phyloP scores from a whole-genome alignment of 805 yeast species.

The Candida suzukii region DNA sequence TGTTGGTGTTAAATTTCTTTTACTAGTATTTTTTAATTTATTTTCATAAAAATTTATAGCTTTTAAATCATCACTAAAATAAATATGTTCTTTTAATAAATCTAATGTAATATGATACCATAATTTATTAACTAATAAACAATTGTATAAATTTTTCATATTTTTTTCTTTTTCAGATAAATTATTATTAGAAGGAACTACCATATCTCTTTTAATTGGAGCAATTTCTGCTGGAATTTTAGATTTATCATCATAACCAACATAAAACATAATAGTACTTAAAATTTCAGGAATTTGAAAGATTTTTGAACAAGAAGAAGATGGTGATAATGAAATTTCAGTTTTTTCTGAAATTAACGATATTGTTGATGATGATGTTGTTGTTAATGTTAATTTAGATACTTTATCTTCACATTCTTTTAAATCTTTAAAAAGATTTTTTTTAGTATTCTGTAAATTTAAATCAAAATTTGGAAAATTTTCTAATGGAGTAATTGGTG shows the following conservation, averaged over 20 bases:
- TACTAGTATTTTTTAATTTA: slow-evolving; percentile 13
- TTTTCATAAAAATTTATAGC: slow-evolving; percentile 19
- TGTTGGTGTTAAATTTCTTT: slow-evolving; percentile 8
- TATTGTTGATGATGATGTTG: neutral
- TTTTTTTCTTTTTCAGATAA: slow-evolving; percentile 3
- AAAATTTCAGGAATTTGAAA: slow-evolving; percentile 76
- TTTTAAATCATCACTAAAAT: slow-evolving; percentile 42
- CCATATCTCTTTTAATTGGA: slow-evolving; percentile 44
- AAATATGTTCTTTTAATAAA: slow-evolving; percentile 46
- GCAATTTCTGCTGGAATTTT: slow-evolving; percentile 54
- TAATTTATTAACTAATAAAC: slow-evolving; percentile 60
- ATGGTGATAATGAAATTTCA: no score
- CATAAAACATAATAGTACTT: slow-evolving; percentile 47
- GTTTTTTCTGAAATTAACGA: no score
- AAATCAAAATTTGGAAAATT: neutral
- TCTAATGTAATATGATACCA: slow-evolving; percentile 55
- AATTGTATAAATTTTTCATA: slow-evolving; percentile 41
- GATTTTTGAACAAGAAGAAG: slow-evolving; percentile 23
- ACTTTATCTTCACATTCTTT: slow-evolving; percentile 11
- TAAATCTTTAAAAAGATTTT: slow-evolving; percentile 10
- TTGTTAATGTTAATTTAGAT: slow-evolving; percentile 5
- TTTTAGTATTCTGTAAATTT: no score
- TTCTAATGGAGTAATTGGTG: neutral
- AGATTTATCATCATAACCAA: slow-evolving; percentile 42
- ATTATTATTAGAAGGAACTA: slow-evolving; percentile 3